Evolutionary conservation across 345 rosid genomes (phyloP), one percentile per base, ranked within the genome.

Genomic region (Corchorus capsularis): DNA sequence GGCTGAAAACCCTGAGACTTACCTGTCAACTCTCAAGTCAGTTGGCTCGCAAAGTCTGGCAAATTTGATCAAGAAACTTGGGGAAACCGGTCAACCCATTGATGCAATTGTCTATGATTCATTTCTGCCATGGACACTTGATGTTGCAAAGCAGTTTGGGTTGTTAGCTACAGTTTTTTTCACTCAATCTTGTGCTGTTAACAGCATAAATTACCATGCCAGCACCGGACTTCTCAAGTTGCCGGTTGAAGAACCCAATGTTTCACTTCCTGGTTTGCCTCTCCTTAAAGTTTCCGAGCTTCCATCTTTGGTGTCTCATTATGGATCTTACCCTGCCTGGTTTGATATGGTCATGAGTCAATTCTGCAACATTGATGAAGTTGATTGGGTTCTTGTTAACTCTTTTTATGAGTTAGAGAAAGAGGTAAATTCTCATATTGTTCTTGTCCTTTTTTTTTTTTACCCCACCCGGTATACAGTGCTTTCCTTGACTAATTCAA

Each of bases 241-340:
- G 16, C 71, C 71, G 5, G 5, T 61, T 32, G n/a, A n/a, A 20
- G 54, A 22, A 12, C 35, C 54, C 2, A 9, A 4, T 27, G 41
- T 61, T 27, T 22, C 65, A 1, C 13, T 32, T 22, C 65, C 59
- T 68, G 80, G 59, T 69, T 86, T 76, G 43, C 69, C 5, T 39
- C 43, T 39, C 5, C 43, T 39, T 39, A 4, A 39, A 39, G 43
- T 39, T 39, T 39, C 43, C 43, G 43, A 39, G 43, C 43, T 39
- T 39, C 43, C 43, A 39, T 39, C 43, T 39, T 39, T 39, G 5
- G 4, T 39, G 6, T 39, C 43, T 39, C 43, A 39, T 6, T 39
- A 39, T 39, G 43, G 43, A 6, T 39, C 43, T 3, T 39, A 39
- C 43, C 43, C 43, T 39, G 43, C 43, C 43, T 39, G 5, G 43